These are phyloP conservation scores for Amphibolis antarctica DNA, from an alignment of 106 monocot species.

Conservation along the genomic window DNA sequence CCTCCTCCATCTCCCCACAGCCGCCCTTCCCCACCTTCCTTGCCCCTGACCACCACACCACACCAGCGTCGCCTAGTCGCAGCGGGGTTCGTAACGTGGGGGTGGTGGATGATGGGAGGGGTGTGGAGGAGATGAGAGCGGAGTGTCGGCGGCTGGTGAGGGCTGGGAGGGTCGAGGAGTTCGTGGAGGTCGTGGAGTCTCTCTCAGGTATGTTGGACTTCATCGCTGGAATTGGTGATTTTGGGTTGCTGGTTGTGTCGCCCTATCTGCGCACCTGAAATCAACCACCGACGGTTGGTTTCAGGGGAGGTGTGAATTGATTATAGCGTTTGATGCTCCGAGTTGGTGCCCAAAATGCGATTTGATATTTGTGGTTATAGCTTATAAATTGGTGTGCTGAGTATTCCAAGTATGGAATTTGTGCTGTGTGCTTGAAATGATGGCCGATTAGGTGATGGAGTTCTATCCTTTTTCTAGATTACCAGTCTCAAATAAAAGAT, in stretches of 20 bases:
- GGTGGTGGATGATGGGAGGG: constrained; percentile 16
- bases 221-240: background rate
- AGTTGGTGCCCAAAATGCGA: too few relatives aligned
- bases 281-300: too few relatives aligned
- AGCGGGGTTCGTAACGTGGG: constrained; percentile 23
- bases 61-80: constrained; percentile 33
- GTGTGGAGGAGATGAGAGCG: constrained; percentile 4
- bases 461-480: constrained; percentile 20
- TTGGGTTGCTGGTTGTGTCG: background rate
- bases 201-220: constrained; percentile 34
- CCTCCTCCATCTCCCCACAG: background rate
- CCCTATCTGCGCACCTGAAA: too few relatives aligned
- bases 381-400: background rate
- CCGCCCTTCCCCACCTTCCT: background rate
- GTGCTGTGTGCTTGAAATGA: background rate
- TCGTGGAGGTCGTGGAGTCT: constrained; percentile 46
- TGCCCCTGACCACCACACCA: constrained; percentile 16
- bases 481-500: constrained; percentile 39
- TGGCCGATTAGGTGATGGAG: background rate
- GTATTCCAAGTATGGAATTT: background rate
- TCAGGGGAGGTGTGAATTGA: too few relatives aligned
- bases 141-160: constrained; percentile 22
- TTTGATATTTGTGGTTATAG: too few relatives aligned
- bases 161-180: constrained; percentile 34
- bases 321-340: too few relatives aligned